phyloP scores from a whole-genome alignment of 495 filamentous ascomycete genomes.

The Darksidea phi region DNA sequence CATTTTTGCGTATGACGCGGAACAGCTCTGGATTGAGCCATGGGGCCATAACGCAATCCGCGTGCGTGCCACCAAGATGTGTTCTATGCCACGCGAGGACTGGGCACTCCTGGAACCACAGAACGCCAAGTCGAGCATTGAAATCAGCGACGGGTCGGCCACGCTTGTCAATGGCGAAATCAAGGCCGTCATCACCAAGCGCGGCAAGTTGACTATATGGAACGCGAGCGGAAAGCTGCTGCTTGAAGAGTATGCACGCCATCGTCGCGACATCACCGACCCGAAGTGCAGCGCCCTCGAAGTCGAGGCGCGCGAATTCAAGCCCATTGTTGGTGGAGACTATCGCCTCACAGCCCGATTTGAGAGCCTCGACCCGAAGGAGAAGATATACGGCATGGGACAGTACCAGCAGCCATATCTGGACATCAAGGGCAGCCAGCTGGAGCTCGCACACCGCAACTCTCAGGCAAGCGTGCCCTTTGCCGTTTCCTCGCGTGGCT shows the following conservation, averaged over 20 bases:
- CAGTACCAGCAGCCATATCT: slow-evolving; percentile 60
- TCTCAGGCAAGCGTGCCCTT: slow-evolving; percentile 61
- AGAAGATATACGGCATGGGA: slow-evolving; percentile 63
- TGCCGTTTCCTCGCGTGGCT: slow-evolving; percentile 53
- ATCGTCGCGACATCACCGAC: slow-evolving; percentile 51
- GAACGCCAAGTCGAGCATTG: background rate
- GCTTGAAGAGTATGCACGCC: slow-evolving; percentile 59
- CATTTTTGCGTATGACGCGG: slow-evolving; percentile 53
- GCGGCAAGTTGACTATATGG: slow-evolving; percentile 43
- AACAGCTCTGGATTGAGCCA: slow-evolving; percentile 55
- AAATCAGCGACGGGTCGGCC: background rate
- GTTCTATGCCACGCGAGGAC: slow-evolving; percentile 51
- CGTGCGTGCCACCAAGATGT: slow-evolving; percentile 51
- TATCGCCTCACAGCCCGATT: slow-evolving; percentile 56
- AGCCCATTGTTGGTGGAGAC: slow-evolving; percentile 51
- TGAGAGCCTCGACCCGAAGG: slow-evolving; percentile 51
- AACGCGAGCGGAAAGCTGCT: slow-evolving; percentile 47
- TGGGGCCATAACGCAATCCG: slow-evolving; percentile 57
- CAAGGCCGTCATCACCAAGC: background rate
- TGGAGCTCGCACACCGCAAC: slow-evolving; percentile 62
- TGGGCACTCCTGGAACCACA: slow-evolving; percentile 51
- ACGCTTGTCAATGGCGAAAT: background rate
- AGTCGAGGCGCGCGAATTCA: slow-evolving; percentile 56
- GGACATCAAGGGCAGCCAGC: slow-evolving; percentile 56
- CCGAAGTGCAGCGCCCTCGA: slow-evolving; percentile 56